phyloP scores from a whole-genome alignment of 345 rosid genomes.

The Xanthoceras sorbifolium region DNA sequence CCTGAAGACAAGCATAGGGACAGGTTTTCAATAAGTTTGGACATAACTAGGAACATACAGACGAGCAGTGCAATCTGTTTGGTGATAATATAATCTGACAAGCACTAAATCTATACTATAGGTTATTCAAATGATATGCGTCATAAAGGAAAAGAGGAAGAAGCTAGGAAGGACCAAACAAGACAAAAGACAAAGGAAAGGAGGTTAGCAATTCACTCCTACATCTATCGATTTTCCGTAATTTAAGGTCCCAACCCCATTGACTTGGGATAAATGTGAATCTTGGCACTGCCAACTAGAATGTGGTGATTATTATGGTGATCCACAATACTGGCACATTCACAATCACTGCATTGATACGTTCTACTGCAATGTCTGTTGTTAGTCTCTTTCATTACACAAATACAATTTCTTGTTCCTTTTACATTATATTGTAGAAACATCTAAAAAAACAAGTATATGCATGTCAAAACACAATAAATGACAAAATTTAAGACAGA shows the following conservation, averaged over 20 bases:
- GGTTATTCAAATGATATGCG: no score
- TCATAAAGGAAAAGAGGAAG: no score
- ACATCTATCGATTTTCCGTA: no score
- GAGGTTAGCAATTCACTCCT: no score
- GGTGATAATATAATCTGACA: not conserved
- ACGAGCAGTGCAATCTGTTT: no score
- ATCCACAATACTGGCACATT: not conserved
- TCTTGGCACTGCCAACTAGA: not conserved
- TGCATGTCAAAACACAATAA: not conserved
- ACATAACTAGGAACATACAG: no score
- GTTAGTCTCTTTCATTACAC: not conserved
- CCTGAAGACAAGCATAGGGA: not conserved
- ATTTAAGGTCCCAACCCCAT: no score
- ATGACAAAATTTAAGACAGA: conserved; percentile 5
- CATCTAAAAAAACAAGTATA: not conserved
- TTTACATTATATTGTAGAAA: not conserved
- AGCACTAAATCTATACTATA: not conserved
- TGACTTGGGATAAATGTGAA: not conserved
- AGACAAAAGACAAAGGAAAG: no score
- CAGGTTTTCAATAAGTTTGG: not conserved
- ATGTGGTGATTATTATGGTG: not conserved
- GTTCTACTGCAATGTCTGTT: not conserved
- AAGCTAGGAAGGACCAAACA: no score
- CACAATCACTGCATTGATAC: not conserved
- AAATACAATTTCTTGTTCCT: not conserved